Base-by-base conservation (phyloP, 495 filamentous ascomycete species). In the Emericellopsis terricola region DNA sequence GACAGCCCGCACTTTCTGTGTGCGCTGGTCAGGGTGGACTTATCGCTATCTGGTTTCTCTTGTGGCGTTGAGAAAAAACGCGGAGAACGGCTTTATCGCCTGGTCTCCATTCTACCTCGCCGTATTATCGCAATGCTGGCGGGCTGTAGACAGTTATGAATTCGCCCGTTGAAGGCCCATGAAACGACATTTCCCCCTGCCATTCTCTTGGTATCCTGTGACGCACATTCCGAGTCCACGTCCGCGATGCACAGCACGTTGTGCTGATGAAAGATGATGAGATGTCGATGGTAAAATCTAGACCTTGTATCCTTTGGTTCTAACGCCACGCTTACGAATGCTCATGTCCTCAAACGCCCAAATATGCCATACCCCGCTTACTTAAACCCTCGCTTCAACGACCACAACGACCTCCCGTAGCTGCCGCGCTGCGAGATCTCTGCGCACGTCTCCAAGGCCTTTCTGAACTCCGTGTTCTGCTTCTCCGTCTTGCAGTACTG, bases 11-110 rank as follows among this genome's bases (percentile, higher is more conserved):
- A 49, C 38, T 50, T 47, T 35, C 34, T 38, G 35, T 43, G 50
- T 51, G 51, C 49, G 46, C 38, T 49, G 40, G n/a, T 35, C 19
- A 26, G 24, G 19, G 33, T 15, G 16, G 33, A 23, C 24, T 20
- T 26, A 24, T 26, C 33, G 47, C 52, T 52, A 51, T 37, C 35
- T 38, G 55, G 44, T 52, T 62, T 59, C 52, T 56, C 58, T 28
- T 66, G 62, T 61, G 60, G 59, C 55, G 55, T 60, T 63, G 63
- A 73, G 62, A 65, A 70, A 37, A 32, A 62, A 74, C 72, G 72
- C 64, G 69, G 68, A 60, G 72, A 71, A 76, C 71, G 72, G 72
- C 57, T 35, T 41, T 18, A 48, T 56, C 59, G 69, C 72, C 72
- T 76, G 72, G 70, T 73, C 72, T 69, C 67, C 62, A 69, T 55